A percentile compares a stretch with the other conserved stretches of the same genome.
phyloP scores from a whole-genome alignment of 805 yeast genomes.

The Metschnikowia cerradonensis region DNA sequence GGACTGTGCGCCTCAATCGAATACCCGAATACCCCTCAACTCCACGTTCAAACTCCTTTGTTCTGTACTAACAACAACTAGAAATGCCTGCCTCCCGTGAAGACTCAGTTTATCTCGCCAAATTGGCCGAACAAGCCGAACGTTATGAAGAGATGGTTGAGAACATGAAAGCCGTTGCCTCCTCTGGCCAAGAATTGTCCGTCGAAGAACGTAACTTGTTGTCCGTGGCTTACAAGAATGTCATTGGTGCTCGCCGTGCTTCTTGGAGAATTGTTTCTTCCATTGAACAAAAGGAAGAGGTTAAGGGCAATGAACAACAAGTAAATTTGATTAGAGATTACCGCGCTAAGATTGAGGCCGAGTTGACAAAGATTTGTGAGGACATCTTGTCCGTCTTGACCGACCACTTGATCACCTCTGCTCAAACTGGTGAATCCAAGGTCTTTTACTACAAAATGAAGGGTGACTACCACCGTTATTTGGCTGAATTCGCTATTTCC shows the following conservation, averaged over 20 bases:
- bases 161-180: slow-evolving; percentile 96
- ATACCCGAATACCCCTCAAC: background rate
- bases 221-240: slow-evolving; percentile 97
- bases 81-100: slow-evolving; percentile 83
- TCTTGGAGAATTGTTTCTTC: slow-evolving; percentile 99
- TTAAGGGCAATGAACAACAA: slow-evolving; percentile 90
- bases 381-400: slow-evolving; percentile 87
- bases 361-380: slow-evolving; percentile 88
- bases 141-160: slow-evolving; percentile 99
- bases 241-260: slow-evolving; percentile 98
- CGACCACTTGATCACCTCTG: slow-evolving; percentile 87
- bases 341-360: slow-evolving; percentile 91
- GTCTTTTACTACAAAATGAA: slow-evolving; percentile 98
- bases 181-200: slow-evolving; percentile 89
- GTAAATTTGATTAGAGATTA: slow-evolving; percentile 86
- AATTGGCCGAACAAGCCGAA: slow-evolving; percentile 98
- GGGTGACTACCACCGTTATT: slow-evolving; percentile 98
- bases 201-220: slow-evolving; percentile 97
- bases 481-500: slow-evolving; percentile 92
- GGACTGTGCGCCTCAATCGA: slow-evolving; percentile 4
- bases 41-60: slow-evolving; percentile 1
- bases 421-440: slow-evolving; percentile 95
- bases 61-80: slow-evolving; percentile 15
- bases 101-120: slow-evolving; percentile 96
- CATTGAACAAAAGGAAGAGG: slow-evolving; percentile 96